These are phyloP conservation scores for Nemania diffusa DNA, from an alignment of 2,329 filamentous ascomycete genomes.

Conservation along the genomic window DNA sequence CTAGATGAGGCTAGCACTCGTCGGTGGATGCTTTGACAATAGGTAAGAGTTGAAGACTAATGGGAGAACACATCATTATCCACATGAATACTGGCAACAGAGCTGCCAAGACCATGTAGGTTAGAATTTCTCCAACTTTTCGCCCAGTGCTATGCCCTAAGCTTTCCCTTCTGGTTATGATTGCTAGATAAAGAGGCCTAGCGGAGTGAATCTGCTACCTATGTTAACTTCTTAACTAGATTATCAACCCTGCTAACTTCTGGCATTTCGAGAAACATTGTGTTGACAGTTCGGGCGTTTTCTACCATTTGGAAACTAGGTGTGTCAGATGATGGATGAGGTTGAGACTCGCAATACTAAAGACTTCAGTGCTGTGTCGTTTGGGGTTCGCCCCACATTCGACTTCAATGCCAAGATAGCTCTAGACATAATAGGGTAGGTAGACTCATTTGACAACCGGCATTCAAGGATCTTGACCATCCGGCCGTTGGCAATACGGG, in stretches of 20 bases:
- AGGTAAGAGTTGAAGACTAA: neutral
- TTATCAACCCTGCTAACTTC: too few species aligned
- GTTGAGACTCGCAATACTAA: neutral
- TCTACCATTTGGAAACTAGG: neutral
- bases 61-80: neutral
- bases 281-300: neutral
- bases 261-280: neutral
- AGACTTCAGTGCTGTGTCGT: neutral
- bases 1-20: neutral
- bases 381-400: conserved; percentile 1
- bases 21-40: neutral
- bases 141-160: too few species aligned
- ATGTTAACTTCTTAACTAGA: neutral
- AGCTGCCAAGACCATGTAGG: conserved; percentile 1
- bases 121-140: neutral
- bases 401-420: neutral
- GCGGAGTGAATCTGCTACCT: neutral
- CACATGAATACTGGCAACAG: neutral
- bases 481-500: neutral
- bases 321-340: conserved; percentile 15
- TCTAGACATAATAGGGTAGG: conserved; percentile 25
- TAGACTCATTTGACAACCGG: conserved; percentile 17
- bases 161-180: neutral
- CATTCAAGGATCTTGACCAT: conserved; percentile 4
- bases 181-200: too few species aligned